Conservation (phyloP, 192 early-diverging fungal genomes). For the Jimgerdemannia flammicorona region DNA sequence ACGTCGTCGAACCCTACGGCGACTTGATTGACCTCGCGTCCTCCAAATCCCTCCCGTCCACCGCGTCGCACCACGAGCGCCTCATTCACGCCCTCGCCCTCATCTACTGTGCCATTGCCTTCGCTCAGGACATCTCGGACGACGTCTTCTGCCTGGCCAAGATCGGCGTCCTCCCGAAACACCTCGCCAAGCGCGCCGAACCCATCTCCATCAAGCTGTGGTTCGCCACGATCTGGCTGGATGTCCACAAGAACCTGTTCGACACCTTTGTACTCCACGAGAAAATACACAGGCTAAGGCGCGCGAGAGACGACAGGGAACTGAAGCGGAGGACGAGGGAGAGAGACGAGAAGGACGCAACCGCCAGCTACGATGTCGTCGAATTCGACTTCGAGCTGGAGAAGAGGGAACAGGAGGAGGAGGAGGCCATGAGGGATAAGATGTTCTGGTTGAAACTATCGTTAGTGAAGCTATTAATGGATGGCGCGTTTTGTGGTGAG, state of each 20-base stretch:
- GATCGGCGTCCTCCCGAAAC: slow-evolving; percentile 56
- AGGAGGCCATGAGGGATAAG: slow-evolving; percentile 36
- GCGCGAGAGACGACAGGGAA: slow-evolving; percentile 6
- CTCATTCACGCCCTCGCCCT: background rate
- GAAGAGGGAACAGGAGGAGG: slow-evolving; percentile 14
- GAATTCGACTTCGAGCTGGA: no score
- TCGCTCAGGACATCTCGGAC: slow-evolving; percentile 70
- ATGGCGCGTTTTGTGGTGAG: slow-evolving; percentile 74
- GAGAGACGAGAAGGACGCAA: no score
- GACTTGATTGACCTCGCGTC: slow-evolving; percentile 37
- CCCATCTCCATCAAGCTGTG: slow-evolving; percentile 63
- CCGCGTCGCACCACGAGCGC: slow-evolving; percentile 1
- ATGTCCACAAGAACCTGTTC: slow-evolving; percentile 52
- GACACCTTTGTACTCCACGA: slow-evolving; percentile 27
- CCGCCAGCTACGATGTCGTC: background rate
- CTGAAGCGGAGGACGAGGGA: slow-evolving; percentile 6
- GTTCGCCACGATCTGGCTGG: slow-evolving; percentile 67
- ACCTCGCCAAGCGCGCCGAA: slow-evolving; percentile 48
- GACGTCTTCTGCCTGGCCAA: slow-evolving; percentile 73
- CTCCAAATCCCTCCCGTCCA: slow-evolving; percentile 6
- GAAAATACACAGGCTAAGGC: slow-evolving; percentile 24
- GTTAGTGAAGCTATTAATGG: slow-evolving; percentile 60
- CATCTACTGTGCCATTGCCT: slow-evolving; percentile 24
- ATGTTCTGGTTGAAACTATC: slow-evolving; percentile 53
- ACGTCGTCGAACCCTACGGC: slow-evolving; percentile 62